These are phyloP conservation scores for Dunaliella sp. DNA, from an alignment of 139 green algal genomes.

Conservation along the genomic window DNA sequence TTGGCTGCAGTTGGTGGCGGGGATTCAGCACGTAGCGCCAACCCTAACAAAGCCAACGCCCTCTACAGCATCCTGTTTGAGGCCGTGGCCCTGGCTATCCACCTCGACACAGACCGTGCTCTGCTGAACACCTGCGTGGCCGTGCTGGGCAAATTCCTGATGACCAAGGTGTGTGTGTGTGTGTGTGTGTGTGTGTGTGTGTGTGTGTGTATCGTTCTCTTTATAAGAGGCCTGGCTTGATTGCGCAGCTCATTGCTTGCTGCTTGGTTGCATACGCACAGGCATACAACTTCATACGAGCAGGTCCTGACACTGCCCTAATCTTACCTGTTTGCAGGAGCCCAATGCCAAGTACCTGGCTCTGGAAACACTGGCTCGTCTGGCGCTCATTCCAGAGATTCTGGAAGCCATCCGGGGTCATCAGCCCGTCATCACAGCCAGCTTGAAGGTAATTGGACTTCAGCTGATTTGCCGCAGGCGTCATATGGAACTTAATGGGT, in stretches of 20 bases:
- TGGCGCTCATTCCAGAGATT: conserved; percentile 70
- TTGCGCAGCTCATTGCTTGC: too few relatives aligned
- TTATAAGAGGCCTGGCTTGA: too few relatives aligned
- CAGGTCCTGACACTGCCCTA: too few relatives aligned
- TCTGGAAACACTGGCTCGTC: conserved; percentile 80
- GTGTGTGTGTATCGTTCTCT: too few relatives aligned
- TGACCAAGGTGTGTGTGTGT: conserved; percentile 38
- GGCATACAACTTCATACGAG: too few relatives aligned
- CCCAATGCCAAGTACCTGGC: conserved; percentile 78
- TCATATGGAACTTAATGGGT: too few relatives aligned
- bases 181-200: too few relatives aligned
- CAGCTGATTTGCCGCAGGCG: not conserved
- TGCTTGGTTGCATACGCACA: too few relatives aligned
- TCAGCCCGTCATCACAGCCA: conserved; percentile 58
- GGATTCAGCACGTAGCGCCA: conserved; percentile 49
- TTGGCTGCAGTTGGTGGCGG: conserved; percentile 9
- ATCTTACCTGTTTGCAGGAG: conserved; percentile 19
- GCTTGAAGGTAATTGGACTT: conserved; percentile 53
- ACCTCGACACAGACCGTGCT: conserved; percentile 66
- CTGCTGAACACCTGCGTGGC: conserved; percentile 58
- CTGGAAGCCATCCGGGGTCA: conserved; percentile 46
- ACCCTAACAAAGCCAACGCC: conserved; percentile 98
- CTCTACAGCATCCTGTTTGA: conserved; percentile 96
- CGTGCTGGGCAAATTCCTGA: conserved; percentile 40
- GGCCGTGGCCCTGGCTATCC: conserved; percentile 82